phyloP scores from a whole-genome alignment of 192 early-diverging fungal genomes.

The Umbelopsis vinacea region DNA sequence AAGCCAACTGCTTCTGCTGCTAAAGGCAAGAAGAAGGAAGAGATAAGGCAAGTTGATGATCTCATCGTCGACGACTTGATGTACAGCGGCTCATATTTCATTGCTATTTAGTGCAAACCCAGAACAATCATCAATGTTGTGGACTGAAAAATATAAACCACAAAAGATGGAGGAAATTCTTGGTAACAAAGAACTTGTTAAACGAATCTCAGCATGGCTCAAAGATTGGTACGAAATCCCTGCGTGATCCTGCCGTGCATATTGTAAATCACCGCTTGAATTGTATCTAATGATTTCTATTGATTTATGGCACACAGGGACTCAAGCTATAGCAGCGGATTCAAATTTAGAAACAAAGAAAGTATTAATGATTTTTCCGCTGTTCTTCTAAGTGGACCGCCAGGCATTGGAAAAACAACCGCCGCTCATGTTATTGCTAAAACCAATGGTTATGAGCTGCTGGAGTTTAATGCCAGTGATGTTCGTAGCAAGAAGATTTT shows the following conservation, averaged over 20 bases:
- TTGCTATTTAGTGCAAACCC: background rate
- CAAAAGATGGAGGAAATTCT: constrained; percentile 77
- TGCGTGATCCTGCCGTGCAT: background rate
- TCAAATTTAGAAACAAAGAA: constrained; percentile 56
- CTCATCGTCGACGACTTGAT: background rate
- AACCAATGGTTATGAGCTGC: constrained; percentile 75
- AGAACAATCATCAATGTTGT: constrained; percentile 53
- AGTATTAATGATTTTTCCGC: constrained; percentile 61
- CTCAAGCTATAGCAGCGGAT: background rate
- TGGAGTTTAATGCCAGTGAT: constrained; percentile 99
- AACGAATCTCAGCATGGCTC: constrained; percentile 78
- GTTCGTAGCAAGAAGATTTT: constrained; percentile 87
- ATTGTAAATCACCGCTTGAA: background rate
- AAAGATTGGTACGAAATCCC: constrained; percentile 62
- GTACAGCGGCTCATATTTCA: no score
- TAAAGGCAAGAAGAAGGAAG: constrained; percentile 41
- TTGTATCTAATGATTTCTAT: background rate
- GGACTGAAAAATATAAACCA: constrained; percentile 97
- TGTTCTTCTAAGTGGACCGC: constrained; percentile 89
- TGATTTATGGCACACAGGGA: background rate
- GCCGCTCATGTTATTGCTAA: constrained; percentile 88
- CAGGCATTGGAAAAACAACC: constrained; percentile 98
- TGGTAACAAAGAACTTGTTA: constrained; percentile 80
- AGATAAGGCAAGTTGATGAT: background rate
- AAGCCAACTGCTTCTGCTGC: constrained; percentile 22